Base-by-base conservation (phyloP, 768 basidiomycete species). In the Dacryopinax primogenitus region DNA sequence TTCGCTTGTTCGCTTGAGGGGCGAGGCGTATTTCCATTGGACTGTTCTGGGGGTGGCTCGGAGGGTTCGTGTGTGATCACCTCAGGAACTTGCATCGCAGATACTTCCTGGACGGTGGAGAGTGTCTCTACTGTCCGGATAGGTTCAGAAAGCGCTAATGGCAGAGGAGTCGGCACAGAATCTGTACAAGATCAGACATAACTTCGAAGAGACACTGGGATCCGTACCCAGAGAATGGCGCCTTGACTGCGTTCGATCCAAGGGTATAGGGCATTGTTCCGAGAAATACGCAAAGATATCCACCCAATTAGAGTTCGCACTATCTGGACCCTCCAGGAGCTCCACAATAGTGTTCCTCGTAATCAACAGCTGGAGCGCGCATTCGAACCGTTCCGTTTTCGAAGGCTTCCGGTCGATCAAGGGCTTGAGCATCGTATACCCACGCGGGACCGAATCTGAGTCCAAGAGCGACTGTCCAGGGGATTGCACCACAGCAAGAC, bases 221-320 rank as follows among this genome's bases (percentile, higher is more conserved):
- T 26, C 26, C 3, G 26, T 58, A 58, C 51, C 51, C 15, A 58
- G 32, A 2, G 51, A 58, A 18, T 58, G 51, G 9, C 51, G 23
- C 51, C 51, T 23, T 58, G 51, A 58, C 32, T 58, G 51, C 4
- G 51, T 21, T 15, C 51, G 51, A 18, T 58, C 51, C 11, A 58
- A 13, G 11, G 51, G 51, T 7, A 58, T 30, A 3, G 51, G 51
- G 30, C 51, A 58, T 30, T 58, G 51, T 21, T 85, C 86, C 0
- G 92, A 86, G 71, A 92, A 86, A 88, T 89, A 96, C 3, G 82
- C 77, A 73, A 94, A 95, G 7, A 92, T 81, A 30, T 92, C 90
- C 16, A 92, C 78, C 83, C 92, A 93, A 65, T 84, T 85, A 18
- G 77, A 76, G 67, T 88, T 86, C 0, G 92, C 93, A 39, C 84